Evolutionary conservation across 257 asterid species (phyloP), one percentile per base, ranked within the genome.

Genomic region (Solanum paucissectum): DNA sequence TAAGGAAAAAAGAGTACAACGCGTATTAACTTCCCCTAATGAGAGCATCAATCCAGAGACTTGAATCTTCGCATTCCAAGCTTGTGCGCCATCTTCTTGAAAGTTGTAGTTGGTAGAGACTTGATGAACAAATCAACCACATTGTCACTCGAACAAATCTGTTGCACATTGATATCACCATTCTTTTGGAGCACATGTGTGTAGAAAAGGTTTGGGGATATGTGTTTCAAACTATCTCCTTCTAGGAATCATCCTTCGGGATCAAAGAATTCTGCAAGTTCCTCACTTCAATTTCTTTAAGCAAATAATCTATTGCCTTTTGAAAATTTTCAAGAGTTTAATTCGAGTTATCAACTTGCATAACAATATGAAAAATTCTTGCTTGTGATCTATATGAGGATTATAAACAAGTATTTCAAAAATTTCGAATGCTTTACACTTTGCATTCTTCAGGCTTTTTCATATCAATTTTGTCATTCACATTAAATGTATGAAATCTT

Each of bases 41-140:
- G 62, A 52, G 62, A 52, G 18, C 23, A 52, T 52, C 62, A 52
- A 52, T 52, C 62, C 4, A 52, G 9, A 52, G 4, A 52, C 9
- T 52, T 52, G 62, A 18, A 52, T 52, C 4, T 6, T 6, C 10
- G 4, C n/a, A 0, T 52, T 52, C 9, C n/a, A 52, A 18, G 23
- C 9, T 18, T 52, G 62, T 6, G n/a, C n/a, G 2, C 62, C n/a
- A 52, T 52, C 23, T 52, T 18, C 62, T 52, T 7, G 9, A 20
- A 52, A 52, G n/a, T 52, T 52, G 9, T 2, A 52, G 62, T 52
- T 52, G 62, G 4, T 52, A 52, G n/a, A 52, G 10, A 52, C 62
- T 18, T 52, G 10, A 18, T 49, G 0, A 52, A 18, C 0, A 52
- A 18, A 52, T 0, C 62, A 52, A 0, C 1, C 2, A 52, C 9